Evolutionary conservation across 2,329 filamentous ascomycete species (phyloP).

Genomic region (Aspergillus fumigatus): DNA sequence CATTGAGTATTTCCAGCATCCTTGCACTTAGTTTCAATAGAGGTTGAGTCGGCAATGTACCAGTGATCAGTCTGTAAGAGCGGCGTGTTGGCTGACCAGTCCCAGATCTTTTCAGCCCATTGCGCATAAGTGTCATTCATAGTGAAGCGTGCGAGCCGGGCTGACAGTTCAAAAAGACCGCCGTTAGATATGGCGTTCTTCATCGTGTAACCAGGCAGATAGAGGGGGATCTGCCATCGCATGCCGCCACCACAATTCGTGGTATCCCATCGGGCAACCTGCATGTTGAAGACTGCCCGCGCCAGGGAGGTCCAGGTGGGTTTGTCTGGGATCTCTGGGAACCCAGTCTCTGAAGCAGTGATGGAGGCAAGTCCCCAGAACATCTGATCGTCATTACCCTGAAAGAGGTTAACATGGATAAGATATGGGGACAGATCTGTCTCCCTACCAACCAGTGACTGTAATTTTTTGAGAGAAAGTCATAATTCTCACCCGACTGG

Average conservation of each 20-base stretch:
- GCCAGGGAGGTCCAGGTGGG: conserved; percentile 70
- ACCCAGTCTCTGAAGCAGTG: conserved; percentile 68
- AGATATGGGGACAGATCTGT: background rate
- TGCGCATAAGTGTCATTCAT: conserved; percentile 24
- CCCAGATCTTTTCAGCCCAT: conserved; percentile 60
- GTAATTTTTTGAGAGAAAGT: conserved; percentile 27
- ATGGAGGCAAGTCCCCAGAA: conserved; percentile 79
- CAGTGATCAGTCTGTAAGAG: conserved; percentile 38
- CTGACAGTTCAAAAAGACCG: conserved; percentile 7
- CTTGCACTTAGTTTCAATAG: conserved; percentile 46
- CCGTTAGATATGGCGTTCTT: conserved; percentile 10
- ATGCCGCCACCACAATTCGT: conserved; percentile 65
- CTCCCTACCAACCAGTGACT: conserved; percentile 49
- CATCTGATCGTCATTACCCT: background rate
- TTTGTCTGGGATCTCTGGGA: conserved; percentile 61
- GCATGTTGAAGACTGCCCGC: conserved; percentile 73
- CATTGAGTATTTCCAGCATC: conserved; percentile 47
- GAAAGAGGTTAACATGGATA: background rate
- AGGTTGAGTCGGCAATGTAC: conserved; percentile 50
- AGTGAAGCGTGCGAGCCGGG: conserved; percentile 6
- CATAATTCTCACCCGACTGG: conserved; percentile 23
- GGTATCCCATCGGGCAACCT: conserved; percentile 64
- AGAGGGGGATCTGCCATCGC: conserved; percentile 12
- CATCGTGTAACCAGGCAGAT: conserved; percentile 6
- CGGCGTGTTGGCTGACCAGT: conserved; percentile 48